Percentiles rank a stretch among this genome's conserved stretches.
phyloP scores from a whole-genome alignment of 768 basidiomycete species.

The Trichaptum fuscoviolaceum region DNA sequence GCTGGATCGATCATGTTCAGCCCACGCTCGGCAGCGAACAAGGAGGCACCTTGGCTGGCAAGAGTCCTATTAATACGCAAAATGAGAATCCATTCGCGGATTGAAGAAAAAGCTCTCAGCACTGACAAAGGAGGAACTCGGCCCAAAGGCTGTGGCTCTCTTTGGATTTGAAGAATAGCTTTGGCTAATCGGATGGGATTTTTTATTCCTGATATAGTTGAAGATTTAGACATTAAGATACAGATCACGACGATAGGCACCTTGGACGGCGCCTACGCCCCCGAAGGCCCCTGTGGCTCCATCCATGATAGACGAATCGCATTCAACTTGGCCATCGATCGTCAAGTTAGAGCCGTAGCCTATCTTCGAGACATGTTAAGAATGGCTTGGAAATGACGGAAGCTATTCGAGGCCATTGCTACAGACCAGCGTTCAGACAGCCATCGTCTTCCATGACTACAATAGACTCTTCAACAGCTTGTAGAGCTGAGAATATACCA shows the following conservation, averaged over 20 bases:
- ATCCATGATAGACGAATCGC: conserved; percentile 73
- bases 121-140: conserved; percentile 67
- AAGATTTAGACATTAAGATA: neutral
- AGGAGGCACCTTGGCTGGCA: conserved; percentile 53
- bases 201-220: conserved; percentile 43
- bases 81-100: conserved; percentile 4
- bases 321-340: conserved; percentile 68
- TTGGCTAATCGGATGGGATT: conserved; percentile 66
- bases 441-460: conserved; percentile 59
- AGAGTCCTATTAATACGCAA: conserved; percentile 39
- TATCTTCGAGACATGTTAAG: conserved; percentile 18
- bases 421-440: conserved; percentile 62
- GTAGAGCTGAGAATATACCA: conserved; percentile 27
- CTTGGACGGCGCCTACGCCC: conserved; percentile 67
- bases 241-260: conserved; percentile 26
- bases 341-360: conserved; percentile 80
- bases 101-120: neutral
- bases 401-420: neutral
- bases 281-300: conserved; percentile 52
- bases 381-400: conserved; percentile 1
- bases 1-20: conserved; percentile 33
- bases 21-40: conserved; percentile 38
- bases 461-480: conserved; percentile 52
- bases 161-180: conserved; percentile 49
- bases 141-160: conserved; percentile 44